These are phyloP conservation scores for Lactifluus hygrophoroides DNA, from an alignment of 768 basidiomycete species.

Conservation along the genomic window DNA sequence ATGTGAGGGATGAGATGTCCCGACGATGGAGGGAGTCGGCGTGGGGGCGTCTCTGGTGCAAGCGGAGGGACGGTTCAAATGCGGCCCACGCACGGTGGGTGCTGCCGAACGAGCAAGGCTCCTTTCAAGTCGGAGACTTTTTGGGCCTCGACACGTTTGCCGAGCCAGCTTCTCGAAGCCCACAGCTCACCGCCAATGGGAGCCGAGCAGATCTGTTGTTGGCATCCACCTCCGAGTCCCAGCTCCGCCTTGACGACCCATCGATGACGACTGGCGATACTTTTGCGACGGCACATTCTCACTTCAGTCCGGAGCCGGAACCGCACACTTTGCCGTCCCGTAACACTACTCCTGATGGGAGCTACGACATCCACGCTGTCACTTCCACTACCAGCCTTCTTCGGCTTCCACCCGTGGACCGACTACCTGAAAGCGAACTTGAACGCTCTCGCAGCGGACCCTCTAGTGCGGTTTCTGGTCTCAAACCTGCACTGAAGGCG, in stretches of 20 bases:
- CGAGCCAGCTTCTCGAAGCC: constrained; percentile 23
- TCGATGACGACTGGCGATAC: constrained; percentile 23
- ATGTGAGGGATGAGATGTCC: constrained; percentile 48
- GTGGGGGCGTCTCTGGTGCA: constrained; percentile 40
- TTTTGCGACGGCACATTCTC: constrained; percentile 27
- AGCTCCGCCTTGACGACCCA: not conserved
- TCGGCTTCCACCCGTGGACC: not conserved
- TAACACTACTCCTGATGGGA: constrained; percentile 10
- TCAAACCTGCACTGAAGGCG: constrained; percentile 1
- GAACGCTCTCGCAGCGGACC: not conserved
- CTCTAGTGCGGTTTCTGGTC: not conserved
- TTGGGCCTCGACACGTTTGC: constrained; percentile 58
- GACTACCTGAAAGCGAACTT: not conserved
- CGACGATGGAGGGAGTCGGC: constrained; percentile 57
- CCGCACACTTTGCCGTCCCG: not conserved
- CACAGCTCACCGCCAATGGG: not conserved
- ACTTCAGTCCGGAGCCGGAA: constrained; percentile 21
- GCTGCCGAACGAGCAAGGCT: constrained; percentile 56
- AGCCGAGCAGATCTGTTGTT: not conserved
- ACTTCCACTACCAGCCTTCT: constrained; percentile 11
- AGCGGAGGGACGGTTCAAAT: constrained; percentile 28
- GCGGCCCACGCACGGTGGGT: constrained; percentile 21
- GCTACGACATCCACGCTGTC: not conserved
- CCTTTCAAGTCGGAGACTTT: constrained; percentile 72
- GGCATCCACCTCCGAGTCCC: too few species aligned